Base-by-base conservation (phyloP, 2,329 filamentous ascomycete species). In the Cordyceps tenuipes region DNA sequence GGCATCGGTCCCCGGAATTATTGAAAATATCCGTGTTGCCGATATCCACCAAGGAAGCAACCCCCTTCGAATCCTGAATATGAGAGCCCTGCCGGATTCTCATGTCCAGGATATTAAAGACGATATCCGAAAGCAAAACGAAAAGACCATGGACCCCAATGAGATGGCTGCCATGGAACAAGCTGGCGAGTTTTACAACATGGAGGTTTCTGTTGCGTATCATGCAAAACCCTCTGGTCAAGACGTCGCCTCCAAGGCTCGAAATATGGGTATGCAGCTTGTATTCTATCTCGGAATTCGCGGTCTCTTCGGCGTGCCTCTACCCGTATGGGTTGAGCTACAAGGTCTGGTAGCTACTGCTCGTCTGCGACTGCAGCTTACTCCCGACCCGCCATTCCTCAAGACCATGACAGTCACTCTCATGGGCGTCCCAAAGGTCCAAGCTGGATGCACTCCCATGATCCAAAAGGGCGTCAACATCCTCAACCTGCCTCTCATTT, bases 181-280 rank as follows among this genome's bases (percentile, higher is more conserved):
- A 68, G 91, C 91, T 5, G 92, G 91, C 15, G 89, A 92, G 63
- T 96, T 89, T 69, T 97, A 97, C 78, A 97, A 96, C 67, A 79
- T 97, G 53, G 92, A 97, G 71, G 87, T 90, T 29, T 90, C 91
- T 0, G 87, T 97, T 68, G 92, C 92, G 1, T 97, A 97, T 71
- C 91, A 97, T 68, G 90, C 93, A 10, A 85, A 87, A 70, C 91
- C 91, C 13, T 87, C 83, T 2, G 81, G 83, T 5, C 78, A 79
- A 61, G 83, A 86, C 52, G 81, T 91, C 15, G 88, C 89, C 2
- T 88, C 89, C 50, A 94, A 92, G 73, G 91, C 91, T 6, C 84
- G 88, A 65, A 97, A 97, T 71, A 96, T 97, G 90, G 92, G 96
- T 68, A 96, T 97, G 91, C 89, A 95, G 68, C 75, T 97, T 15